A percentile compares a stretch with the other conserved stretches of the same genome.
Evolutionary conservation across 2,329 filamentous ascomycete species (phyloP).

Genomic region (Westerdykella aurantiaca): DNA sequence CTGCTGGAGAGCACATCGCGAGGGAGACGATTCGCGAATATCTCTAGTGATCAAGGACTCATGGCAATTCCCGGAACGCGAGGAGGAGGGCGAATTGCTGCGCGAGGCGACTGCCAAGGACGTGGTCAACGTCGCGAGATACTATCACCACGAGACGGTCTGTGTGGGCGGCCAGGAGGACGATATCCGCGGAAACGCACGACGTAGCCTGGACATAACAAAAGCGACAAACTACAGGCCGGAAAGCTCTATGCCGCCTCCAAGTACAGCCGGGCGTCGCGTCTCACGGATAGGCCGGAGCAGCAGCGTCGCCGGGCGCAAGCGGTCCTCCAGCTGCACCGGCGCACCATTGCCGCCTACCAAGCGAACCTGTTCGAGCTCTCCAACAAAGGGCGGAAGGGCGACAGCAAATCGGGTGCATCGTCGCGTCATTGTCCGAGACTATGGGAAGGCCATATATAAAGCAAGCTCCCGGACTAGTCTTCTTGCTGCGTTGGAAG

Average conservation of each 20-base stretch:
- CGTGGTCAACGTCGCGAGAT: constrained; percentile 38
- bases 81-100: constrained; percentile 41
- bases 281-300: constrained; percentile 11
- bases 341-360: constrained; percentile 8
- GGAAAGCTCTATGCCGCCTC: constrained; percentile 16
- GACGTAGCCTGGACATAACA: constrained; percentile 27
- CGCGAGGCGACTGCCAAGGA: constrained; percentile 32
- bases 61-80: constrained; percentile 40
- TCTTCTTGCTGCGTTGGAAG: too few species aligned
- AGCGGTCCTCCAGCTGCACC: constrained; percentile 9
- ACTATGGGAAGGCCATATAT: constrained; percentile 41
- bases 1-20: constrained; percentile 27
- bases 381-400: constrained; percentile 8
- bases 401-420: constrained; percentile 35
- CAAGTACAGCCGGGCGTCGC: constrained; percentile 13
- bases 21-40: constrained; percentile 23
- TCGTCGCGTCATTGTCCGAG: constrained; percentile 38
- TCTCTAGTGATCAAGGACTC: constrained; percentile 45
- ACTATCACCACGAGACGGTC: constrained; percentile 44
- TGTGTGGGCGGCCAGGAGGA: too few species aligned
- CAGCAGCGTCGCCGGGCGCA: constrained; percentile 8
- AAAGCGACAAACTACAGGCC: constrained; percentile 32
- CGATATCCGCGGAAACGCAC: too few species aligned
- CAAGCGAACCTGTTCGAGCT: constrained; percentile 14
- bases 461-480: too few species aligned